Percentiles rank a stretch among this genome's conserved stretches.
phyloP scores from a whole-genome alignment of 352 stramenopile species.

The Pythium myriotylum region DNA sequence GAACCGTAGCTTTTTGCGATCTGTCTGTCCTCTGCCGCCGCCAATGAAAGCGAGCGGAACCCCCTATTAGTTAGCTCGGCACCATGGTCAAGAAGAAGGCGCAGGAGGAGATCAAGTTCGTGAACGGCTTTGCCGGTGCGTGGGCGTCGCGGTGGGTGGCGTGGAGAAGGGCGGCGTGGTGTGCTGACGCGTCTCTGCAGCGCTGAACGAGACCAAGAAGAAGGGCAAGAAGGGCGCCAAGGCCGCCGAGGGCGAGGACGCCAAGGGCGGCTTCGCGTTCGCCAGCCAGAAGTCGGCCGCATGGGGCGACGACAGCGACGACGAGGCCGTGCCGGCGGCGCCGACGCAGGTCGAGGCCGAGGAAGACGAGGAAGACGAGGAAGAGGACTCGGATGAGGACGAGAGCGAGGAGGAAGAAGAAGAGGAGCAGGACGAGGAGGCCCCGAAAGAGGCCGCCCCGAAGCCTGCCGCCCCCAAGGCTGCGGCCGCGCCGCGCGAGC shows the following conservation, averaged over 20 bases:
- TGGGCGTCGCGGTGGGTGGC: not conserved
- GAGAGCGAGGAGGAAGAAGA: conserved; percentile 41
- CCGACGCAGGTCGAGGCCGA: conserved; percentile 26
- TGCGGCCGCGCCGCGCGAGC: conserved; percentile 32
- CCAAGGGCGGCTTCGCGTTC: conserved; percentile 71
- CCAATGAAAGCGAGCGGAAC: conserved; percentile 27
- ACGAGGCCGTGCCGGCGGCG: conserved; percentile 50
- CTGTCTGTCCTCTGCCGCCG: conserved; percentile 4
- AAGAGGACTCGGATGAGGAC: conserved; percentile 45
- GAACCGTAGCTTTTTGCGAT: conserved; percentile 17
- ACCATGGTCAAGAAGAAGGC: conserved; percentile 31
- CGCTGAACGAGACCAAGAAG: conserved; percentile 38
- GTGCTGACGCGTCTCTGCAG: conserved; percentile 22
- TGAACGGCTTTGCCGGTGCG: conserved; percentile 29
- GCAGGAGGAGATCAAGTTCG: conserved; percentile 26
- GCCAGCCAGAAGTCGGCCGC: conserved; percentile 70
- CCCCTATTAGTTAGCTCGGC: no score
- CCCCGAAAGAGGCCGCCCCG: conserved; percentile 16
- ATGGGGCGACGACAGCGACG: conserved; percentile 72
- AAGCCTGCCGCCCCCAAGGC: conserved; percentile 36
- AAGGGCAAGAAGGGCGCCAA: conserved; percentile 45
- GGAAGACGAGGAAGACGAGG: conserved; percentile 40
- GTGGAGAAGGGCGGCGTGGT: not conserved
- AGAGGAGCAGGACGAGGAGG: conserved; percentile 48
- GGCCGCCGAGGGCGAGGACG: conserved; percentile 40